These are phyloP conservation scores for Arachnomyces sp. DNA, from an alignment of 2,329 filamentous ascomycete genomes.

Conservation along the genomic window DNA sequence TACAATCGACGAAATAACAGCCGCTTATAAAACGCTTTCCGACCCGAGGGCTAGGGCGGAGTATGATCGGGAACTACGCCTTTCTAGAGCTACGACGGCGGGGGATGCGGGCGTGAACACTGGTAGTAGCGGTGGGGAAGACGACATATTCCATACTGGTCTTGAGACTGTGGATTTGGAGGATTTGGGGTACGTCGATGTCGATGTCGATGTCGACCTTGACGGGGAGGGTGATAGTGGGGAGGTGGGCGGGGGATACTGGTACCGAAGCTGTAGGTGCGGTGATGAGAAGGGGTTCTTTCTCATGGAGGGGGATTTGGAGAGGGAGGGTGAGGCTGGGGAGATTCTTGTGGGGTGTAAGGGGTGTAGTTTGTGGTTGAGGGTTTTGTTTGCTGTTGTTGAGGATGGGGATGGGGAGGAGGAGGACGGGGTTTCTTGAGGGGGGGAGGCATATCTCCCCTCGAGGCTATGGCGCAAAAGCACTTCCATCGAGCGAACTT, in stretches of 20 bases:
- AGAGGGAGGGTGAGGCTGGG: slow-evolving; percentile 40
- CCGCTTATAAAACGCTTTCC: slow-evolving; percentile 49
- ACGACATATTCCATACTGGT: slow-evolving; percentile 39
- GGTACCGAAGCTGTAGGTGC: slow-evolving; percentile 50
- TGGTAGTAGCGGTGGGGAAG: slow-evolving; percentile 10
- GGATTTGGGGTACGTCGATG: slow-evolving; percentile 40
- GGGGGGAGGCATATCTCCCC: neutral
- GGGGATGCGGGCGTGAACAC: slow-evolving; percentile 21
- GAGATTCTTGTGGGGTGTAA: slow-evolving; percentile 53
- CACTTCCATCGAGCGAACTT: no score
- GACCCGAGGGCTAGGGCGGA: slow-evolving; percentile 36
- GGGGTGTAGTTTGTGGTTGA: slow-evolving; percentile 57
- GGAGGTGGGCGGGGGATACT: slow-evolving; percentile 28
- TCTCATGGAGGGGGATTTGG: slow-evolving; percentile 47
- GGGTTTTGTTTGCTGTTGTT: slow-evolving; percentile 50
- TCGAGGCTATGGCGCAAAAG: neutral
- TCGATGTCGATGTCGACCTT: slow-evolving; percentile 27
- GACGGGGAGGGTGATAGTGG: slow-evolving; percentile 39
- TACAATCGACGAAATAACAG: slow-evolving; percentile 51
- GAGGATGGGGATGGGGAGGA: slow-evolving; percentile 22
- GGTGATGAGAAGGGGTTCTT: slow-evolving; percentile 49
- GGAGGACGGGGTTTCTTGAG: neutral
- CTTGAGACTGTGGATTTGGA: slow-evolving; percentile 52
- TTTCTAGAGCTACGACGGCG: slow-evolving; percentile 23
- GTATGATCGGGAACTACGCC: slow-evolving; percentile 40